Base-by-base conservation (phyloP, 805 yeast genomes). In the Phaffomyces thermotolerans region DNA sequence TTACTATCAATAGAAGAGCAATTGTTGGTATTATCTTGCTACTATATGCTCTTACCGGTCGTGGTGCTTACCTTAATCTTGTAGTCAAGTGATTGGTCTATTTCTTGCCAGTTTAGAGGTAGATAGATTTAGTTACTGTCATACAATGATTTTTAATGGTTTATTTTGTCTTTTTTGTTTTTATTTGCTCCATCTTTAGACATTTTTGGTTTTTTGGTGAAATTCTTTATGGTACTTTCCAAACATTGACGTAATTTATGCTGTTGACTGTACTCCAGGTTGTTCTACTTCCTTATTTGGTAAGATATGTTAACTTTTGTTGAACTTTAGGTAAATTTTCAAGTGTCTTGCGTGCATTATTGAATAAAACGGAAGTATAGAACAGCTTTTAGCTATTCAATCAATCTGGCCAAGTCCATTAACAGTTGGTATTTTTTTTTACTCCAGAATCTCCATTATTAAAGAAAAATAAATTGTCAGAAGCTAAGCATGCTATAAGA, bases 371-470 rank as follows among this genome's bases (percentile, higher is more conserved):
- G n/a, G 34, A 17, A 6, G 34, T 79, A 74, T 57, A 64, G 68
- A 44, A 64, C 75, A 34, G 82, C 84, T 9, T n/a, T 76, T 73
- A 55, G 81, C 77, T 3, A 45, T 78, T 10, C 84, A 78, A 60
- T 78, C 83, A 83, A 57, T 68, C 6, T 78, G 81, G 81, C 24
- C 30, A 15, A 54, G 69, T 10, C 77, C 78, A 33, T 55, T 78
- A 24, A 51, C 68, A 25, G 52, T 67, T 42, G 68, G 69, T 15
- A 64, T 71, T 12, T 63, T 45, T n/a, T 42, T 56, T 73, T 5
- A 73, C 78, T 35, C 83, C 82, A 12, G 82, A 77, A 44, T 72
- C 78, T 9, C 83, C 83, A 25, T 72, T 76, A 37, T 68, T 71
- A 4, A 67, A 70, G 43, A 64, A 66, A 48, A 72, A 70, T 4